These are phyloP conservation scores for Leishmania arabica DNA, from an alignment of 208 protist species.

Conservation along the genomic window DNA sequence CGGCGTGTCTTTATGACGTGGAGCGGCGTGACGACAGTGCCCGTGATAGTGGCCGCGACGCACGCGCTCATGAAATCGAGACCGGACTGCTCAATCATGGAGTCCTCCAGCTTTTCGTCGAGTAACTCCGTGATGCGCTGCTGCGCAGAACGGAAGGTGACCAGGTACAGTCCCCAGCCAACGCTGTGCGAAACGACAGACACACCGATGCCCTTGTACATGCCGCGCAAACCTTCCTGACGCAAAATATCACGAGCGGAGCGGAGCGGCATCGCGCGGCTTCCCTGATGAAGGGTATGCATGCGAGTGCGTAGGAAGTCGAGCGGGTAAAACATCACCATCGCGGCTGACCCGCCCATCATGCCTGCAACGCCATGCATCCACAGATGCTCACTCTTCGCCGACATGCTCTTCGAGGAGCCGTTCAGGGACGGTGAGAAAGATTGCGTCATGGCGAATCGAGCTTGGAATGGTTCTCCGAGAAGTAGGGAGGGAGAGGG, in stretches of 20 bases:
- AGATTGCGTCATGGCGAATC: not conserved
- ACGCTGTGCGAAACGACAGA: conserved; percentile 73
- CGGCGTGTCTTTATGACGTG: conserved; percentile 80
- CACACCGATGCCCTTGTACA: conserved; percentile 80
- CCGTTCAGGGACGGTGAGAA: not conserved
- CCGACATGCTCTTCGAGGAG: conserved; percentile 1
- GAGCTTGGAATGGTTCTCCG: not conserved
- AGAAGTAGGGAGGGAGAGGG: not conserved
- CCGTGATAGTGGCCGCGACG: conserved; percentile 60
- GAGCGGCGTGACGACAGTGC: conserved; percentile 71
- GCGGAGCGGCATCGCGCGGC: conserved; percentile 40
- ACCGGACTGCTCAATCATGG: conserved; percentile 11
- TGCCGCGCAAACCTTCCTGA: conserved; percentile 64
- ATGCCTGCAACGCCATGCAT: conserved; percentile 76
- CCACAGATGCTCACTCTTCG: conserved; percentile 47
- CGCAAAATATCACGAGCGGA: conserved; percentile 55
- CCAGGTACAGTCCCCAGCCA: conserved; percentile 80
- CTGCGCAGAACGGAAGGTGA: conserved; percentile 69
- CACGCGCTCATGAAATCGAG: conserved; percentile 73
- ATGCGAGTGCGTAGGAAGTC: conserved; percentile 86
- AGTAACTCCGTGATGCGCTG: conserved; percentile 39
- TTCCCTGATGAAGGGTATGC: conserved; percentile 70
- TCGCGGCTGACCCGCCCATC: conserved; percentile 65
- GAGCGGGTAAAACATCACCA: conserved; percentile 83
- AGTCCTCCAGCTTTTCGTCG: conserved; percentile 13